A percentile compares a stretch with the other conserved stretches of the same genome.
These are phyloP conservation scores for Hippophae rhamnoides DNA, from an alignment of 306 rosid genomes.

Conservation along the genomic window DNA sequence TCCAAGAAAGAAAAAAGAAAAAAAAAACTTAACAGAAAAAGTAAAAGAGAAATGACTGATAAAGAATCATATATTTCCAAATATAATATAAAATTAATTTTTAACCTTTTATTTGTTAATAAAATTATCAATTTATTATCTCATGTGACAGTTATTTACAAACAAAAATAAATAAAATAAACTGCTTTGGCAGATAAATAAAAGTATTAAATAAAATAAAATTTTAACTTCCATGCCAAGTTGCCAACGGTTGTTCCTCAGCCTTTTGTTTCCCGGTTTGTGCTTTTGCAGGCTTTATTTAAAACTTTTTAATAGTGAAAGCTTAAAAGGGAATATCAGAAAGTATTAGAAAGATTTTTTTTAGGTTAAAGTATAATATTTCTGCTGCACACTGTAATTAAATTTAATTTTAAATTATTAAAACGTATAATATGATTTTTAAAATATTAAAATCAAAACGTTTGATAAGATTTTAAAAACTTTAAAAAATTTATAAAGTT, in stretches of 20 bases:
- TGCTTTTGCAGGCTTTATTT: conserved; percentile 13
- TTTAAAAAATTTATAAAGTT: neutral
- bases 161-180: too few species aligned
- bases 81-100: too few species aligned
- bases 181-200: too few species aligned
- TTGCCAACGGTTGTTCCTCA: conserved; percentile 18
- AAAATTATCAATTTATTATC: too few species aligned
- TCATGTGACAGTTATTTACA: too few species aligned
- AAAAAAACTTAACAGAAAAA: conserved; percentile 28
- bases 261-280: conserved; percentile 18
- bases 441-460: too few species aligned
- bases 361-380: too few species aligned
- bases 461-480: too few species aligned
- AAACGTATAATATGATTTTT: neutral
- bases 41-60: conserved; percentile 25
- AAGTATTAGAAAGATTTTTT: neutral
- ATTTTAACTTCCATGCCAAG: neutral
- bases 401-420: conserved; percentile 1
- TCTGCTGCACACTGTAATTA: neutral
- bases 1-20: conserved; percentile 7
- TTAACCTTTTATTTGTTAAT: too few species aligned
- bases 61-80: neutral
- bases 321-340: conserved; percentile 6
- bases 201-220: too few species aligned
- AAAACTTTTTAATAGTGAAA: conserved; percentile 18